Percentiles rank a stretch among this genome's conserved stretches.
These are phyloP conservation scores for Inga leiocalycina DNA, from an alignment of 306 rosid species.

Conservation along the genomic window DNA sequence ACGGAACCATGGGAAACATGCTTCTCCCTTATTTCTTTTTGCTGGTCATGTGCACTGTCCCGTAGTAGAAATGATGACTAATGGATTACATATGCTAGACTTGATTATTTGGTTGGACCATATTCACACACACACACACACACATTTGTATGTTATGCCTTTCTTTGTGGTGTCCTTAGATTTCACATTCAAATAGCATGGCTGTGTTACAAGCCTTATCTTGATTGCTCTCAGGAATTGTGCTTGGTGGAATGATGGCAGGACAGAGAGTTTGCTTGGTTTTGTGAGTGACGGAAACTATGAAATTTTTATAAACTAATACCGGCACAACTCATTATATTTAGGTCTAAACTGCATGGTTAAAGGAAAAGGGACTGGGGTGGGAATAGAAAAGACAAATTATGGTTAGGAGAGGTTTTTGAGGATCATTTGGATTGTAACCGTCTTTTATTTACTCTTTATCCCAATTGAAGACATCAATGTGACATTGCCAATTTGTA, in stretches of 20 bases:
- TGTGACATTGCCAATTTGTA: background rate
- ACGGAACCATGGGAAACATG: background rate
- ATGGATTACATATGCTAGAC: background rate
- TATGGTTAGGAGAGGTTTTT: background rate
- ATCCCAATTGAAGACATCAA: background rate
- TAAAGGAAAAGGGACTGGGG: background rate
- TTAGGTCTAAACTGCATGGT: background rate
- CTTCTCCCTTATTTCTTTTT: background rate
- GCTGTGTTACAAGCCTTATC: background rate
- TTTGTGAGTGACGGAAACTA: constrained; percentile 1
- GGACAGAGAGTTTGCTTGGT: constrained; percentile 15
- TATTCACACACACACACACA: constrained; percentile 3
- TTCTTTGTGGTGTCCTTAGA: background rate
- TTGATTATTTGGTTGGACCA: background rate
- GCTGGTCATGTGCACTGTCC: background rate
- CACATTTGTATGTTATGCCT: background rate
- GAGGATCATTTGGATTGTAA: background rate
- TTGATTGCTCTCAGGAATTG: background rate
- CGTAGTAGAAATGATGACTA: background rate
- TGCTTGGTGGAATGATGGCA: background rate
- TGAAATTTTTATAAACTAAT: constrained; percentile 4
- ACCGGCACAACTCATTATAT: background rate
- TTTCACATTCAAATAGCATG: too few species aligned
- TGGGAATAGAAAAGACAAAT: background rate
- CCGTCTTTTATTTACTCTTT: constrained; percentile 1